Evolutionary conservation across 2,329 filamentous ascomycete genomes (phyloP), one percentile per base, ranked within the genome.

Genomic region (Arachnopeziza araneosa): DNA sequence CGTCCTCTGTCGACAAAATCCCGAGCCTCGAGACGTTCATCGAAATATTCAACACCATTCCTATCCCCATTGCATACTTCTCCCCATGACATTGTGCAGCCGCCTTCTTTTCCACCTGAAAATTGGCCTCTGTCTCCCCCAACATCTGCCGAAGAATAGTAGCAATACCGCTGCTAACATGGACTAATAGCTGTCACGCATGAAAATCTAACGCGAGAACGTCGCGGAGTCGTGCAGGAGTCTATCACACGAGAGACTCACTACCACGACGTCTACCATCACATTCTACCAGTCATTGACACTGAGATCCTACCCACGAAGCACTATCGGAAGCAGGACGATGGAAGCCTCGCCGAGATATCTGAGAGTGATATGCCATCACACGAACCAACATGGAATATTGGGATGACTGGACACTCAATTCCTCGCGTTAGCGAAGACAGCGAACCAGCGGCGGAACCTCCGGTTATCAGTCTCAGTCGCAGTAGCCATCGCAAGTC

Each of bases 161-260:
- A 59, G 58, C 57, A 63, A 54, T 48, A 49, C 49, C 24, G 48
- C 58, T 64, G 60, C 68, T 70, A 64, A 64, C 63, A 50, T 50
- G 50, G 36, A 21, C 50, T 50, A 60, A 54, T 67, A 80, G 79
- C 77, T 61, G 79, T 83, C 21, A 77, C 74, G 1, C 80, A 83
- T 60, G 79, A 84, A 64, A 72, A 75, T 0, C 70, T 83, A 49
- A 72, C 73, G 19, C 74, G 75, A 2, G 68, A 75, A 17, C 67
- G 74, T 12, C 79, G 80, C 60, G 73, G 82, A 54, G 73, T 82
- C 52, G 67, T 75, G 19, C 72, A 81, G 63, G 75, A 82, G 64
- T 65, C 67, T 23, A 78, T 83, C 55, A 78, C 76, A 7, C 78
- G 80, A 48, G 81, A 83, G 61, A 80, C 82, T 36, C 81, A 84